phyloP scores from a whole-genome alignment of 345 rosid genomes.

The Hibiscus tridactylites region DNA sequence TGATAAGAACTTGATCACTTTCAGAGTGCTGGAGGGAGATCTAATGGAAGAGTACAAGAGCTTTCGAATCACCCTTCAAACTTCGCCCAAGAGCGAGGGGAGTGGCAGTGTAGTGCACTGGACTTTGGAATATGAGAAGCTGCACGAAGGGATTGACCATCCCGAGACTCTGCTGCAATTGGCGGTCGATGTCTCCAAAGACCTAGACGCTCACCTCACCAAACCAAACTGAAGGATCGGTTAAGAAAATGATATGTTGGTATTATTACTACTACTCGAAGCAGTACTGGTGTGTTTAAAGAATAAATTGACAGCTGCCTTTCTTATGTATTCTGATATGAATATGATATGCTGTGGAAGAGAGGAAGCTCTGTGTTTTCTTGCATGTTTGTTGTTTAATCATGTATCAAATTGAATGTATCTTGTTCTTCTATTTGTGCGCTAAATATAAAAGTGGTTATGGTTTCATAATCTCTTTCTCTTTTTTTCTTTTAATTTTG shows the following conservation, averaged over 20 bases:
- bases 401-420: too few species aligned
- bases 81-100: background rate
- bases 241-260: background rate
- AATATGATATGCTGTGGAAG: background rate
- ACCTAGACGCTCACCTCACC: constrained; percentile 17
- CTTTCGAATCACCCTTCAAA: background rate
- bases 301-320: background rate
- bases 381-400: too few species aligned
- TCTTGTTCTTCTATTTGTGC: too few species aligned
- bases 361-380: background rate
- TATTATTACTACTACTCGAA: background rate
- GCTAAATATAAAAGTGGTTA: too few species aligned
- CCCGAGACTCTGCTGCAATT: constrained; percentile 13
- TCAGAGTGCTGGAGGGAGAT: background rate
- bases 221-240: background rate
- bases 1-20: background rate
- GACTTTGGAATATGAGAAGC: background rate
- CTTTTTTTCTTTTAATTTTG: too few species aligned
- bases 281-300: background rate
- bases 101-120: background rate
- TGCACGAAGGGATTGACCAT: background rate
- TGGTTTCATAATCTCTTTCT: too few species aligned
- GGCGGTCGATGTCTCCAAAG: background rate
- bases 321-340: background rate
- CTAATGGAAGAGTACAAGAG: background rate